Evolutionary conservation across 2,329 filamentous ascomycete genomes (phyloP).

Genomic region (Ophiostoma populinum): DNA sequence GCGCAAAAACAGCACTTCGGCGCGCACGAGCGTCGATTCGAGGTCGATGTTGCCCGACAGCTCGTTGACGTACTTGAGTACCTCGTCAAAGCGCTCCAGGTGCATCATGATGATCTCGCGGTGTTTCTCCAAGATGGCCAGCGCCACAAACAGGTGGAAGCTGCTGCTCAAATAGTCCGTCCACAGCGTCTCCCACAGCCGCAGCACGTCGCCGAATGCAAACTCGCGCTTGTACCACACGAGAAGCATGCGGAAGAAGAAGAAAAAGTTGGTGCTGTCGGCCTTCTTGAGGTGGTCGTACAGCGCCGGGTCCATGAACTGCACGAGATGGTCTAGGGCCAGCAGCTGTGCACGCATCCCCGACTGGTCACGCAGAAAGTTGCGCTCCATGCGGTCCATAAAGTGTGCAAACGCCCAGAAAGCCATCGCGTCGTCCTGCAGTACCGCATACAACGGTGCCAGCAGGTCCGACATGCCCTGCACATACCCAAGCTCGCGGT

Average conservation of each 20-base stretch:
- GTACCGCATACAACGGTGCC: conserved; percentile 87
- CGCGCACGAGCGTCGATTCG: conserved; percentile 66
- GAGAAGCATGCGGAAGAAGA: conserved; percentile 97
- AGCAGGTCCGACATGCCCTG: conserved; percentile 98
- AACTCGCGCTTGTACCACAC: conserved; percentile 99
- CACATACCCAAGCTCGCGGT: conserved; percentile 86
- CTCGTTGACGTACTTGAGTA: conserved; percentile 96
- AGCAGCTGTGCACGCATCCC: conserved; percentile 88
- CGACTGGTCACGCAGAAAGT: conserved; percentile 87
- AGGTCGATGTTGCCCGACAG: conserved; percentile 87
- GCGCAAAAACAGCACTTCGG: conserved; percentile 72
- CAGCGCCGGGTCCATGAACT: conserved; percentile 89
- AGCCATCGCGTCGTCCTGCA: conserved; percentile 91
- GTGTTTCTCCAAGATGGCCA: conserved; percentile 91
- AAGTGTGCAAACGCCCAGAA: conserved; percentile 95
- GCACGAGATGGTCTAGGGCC: conserved; percentile 84
- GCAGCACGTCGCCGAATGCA: conserved; percentile 67
- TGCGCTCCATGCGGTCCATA: conserved; percentile 96
- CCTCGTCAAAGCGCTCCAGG: conserved; percentile 86
- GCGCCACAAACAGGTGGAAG: conserved; percentile 86
- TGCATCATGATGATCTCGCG: conserved; percentile 93
- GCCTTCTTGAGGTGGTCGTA: conserved; percentile 79
- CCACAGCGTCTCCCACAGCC: conserved; percentile 87
- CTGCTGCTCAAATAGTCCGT: conserved; percentile 78
- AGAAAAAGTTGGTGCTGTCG: conserved; percentile 98